Evolutionary conservation across 768 basidiomycete species (phyloP).

Genomic region (Lactifluus subvellereus): DNA sequence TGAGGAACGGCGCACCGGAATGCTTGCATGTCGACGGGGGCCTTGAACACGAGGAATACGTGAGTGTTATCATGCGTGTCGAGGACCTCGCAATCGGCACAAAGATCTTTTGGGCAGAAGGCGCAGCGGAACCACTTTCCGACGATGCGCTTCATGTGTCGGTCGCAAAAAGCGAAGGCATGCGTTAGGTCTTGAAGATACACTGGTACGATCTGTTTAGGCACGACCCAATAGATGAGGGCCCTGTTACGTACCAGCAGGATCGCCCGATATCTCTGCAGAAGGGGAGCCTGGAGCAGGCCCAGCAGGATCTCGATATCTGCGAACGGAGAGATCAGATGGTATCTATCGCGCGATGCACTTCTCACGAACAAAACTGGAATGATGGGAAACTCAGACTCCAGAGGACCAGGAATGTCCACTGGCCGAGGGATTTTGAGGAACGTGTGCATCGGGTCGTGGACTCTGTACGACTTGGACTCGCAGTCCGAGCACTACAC

Average conservation of each 20-base stretch:
- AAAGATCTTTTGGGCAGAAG: constrained; percentile 84
- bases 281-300: constrained; percentile 35
- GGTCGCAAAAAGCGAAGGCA: constrained; percentile 72
- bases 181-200: constrained; percentile 62
- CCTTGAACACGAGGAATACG: constrained; percentile 85
- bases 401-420: constrained; percentile 43
- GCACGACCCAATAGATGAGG: background rate
- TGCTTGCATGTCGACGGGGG: constrained; percentile 68
- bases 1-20: constrained; percentile 49
- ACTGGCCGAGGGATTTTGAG: constrained; percentile 83
- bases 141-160: constrained; percentile 73
- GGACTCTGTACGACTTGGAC: constrained; percentile 63
- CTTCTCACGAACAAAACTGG: constrained; percentile 52
- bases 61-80: constrained; percentile 82
- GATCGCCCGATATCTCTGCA: constrained; percentile 37
- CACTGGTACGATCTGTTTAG: constrained; percentile 34
- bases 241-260: constrained; percentile 43
- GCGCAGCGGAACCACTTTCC: constrained; percentile 91
- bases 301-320: constrained; percentile 62
- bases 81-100: constrained; percentile 70
- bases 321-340: constrained; percentile 27
- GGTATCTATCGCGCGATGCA: background rate
- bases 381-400: constrained; percentile 53
- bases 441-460: constrained; percentile 83
- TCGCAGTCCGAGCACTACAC: constrained; percentile 78